These are phyloP conservation scores for Ustilago nuda DNA, from an alignment of 1,284 basidiomycete species.

Conservation along the genomic window DNA sequence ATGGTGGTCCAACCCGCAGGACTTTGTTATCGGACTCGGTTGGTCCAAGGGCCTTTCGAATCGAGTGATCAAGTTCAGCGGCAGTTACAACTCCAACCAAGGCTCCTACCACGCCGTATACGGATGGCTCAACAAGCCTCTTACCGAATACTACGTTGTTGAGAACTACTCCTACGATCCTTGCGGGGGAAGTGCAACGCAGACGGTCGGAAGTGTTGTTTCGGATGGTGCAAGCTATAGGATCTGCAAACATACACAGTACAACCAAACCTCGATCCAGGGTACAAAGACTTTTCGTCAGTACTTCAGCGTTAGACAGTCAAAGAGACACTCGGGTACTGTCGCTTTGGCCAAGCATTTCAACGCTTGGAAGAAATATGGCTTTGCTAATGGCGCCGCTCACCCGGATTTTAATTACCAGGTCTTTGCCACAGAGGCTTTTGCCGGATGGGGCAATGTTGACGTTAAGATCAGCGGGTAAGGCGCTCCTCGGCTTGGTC, in stretches of 20 bases:
- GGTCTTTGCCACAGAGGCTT: slow-evolving; percentile 48
- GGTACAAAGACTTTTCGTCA: slow-evolving; percentile 44
- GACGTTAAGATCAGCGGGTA: slow-evolving; percentile 25
- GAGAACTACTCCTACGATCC: slow-evolving; percentile 45
- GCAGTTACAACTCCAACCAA: slow-evolving; percentile 28
- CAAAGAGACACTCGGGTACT: slow-evolving; percentile 34
- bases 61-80: slow-evolving; percentile 34
- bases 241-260: slow-evolving; percentile 45
- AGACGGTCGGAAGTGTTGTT: slow-evolving; percentile 22
- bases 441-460: slow-evolving; percentile 20
- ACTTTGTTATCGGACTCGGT: slow-evolving; percentile 40
- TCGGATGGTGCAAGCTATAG: slow-evolving; percentile 39
- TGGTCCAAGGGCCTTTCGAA: slow-evolving; percentile 21
- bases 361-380: slow-evolving; percentile 39
- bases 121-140: slow-evolving; percentile 39
- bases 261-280: slow-evolving; percentile 46
- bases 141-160: slow-evolving; percentile 47
- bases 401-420: slow-evolving; percentile 44
- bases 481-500: neutral
- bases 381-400: slow-evolving; percentile 32
- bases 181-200: slow-evolving; percentile 17
- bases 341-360: slow-evolving; percentile 39
- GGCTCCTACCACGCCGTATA: slow-evolving; percentile 42
- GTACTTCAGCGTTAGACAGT: slow-evolving; percentile 30
- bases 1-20: slow-evolving; percentile 31